Percentiles rank a stretch among this genome's conserved stretches.
phyloP scores from a whole-genome alignment of 805 yeast genomes.

The Yamadazyma sp. region DNA sequence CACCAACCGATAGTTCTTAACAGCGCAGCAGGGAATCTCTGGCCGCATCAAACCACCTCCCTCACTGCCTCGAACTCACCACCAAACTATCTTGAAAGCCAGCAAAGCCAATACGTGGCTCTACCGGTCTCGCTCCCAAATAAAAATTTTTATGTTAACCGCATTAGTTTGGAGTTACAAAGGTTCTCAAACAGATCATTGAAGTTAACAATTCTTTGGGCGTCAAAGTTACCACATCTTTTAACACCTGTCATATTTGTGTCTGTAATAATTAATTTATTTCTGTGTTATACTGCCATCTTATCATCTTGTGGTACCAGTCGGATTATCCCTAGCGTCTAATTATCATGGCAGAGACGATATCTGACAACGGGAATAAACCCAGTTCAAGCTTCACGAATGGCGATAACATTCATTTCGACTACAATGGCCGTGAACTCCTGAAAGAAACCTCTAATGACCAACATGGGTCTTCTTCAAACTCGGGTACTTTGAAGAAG shows the following conservation, averaged over 20 bases:
- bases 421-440: constrained; percentile 13
- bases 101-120: neutral
- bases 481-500: constrained; percentile 5
- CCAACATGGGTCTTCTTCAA: constrained; percentile 1
- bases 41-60: too few relatives aligned
- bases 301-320: too few relatives aligned
- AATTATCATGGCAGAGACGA: constrained; percentile 5
- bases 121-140: constrained; percentile 5
- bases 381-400: constrained; percentile 10
- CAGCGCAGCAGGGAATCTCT: too few relatives aligned
- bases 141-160: constrained; percentile 9
- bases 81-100: neutral
- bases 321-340: neutral
- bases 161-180: constrained; percentile 7
- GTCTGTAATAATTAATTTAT: too few relatives aligned
- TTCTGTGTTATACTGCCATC: too few relatives aligned
- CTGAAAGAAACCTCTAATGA: constrained; percentile 5
- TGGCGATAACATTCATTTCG: constrained; percentile 39
- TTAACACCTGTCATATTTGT: too few relatives aligned
- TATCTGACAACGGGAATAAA: neutral
- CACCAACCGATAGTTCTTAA: too few relatives aligned
- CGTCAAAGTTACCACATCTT: constrained; percentile 1
- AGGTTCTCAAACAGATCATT: constrained; percentile 9
- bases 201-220: constrained; percentile 3
- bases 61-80: too few relatives aligned